Conservation (phyloP, 768 basidiomycete genomes). For the Crassisporium funariophilum region DNA sequence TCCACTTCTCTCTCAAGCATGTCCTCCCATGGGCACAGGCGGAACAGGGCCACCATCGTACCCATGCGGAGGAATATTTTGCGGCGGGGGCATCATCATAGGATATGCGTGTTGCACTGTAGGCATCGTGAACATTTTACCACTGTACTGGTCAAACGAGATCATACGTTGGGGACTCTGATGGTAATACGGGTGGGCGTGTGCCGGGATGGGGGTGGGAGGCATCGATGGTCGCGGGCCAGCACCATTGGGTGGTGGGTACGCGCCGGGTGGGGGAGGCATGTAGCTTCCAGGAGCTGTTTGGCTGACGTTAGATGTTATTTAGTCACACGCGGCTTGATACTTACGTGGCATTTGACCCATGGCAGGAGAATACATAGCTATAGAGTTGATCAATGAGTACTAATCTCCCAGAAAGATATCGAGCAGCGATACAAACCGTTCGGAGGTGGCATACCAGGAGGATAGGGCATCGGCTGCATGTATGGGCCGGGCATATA, state of each 20-base stretch:
- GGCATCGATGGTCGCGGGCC: constrained; percentile 87
- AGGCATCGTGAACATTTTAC: constrained; percentile 31
- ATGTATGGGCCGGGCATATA: constrained; percentile 83
- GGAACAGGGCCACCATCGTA: constrained; percentile 73
- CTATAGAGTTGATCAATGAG: constrained; percentile 32
- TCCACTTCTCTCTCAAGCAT: constrained; percentile 39
- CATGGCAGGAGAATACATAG: constrained; percentile 87
- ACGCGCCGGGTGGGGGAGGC: constrained; percentile 73
- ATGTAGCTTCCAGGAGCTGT: constrained; percentile 77
- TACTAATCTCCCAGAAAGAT: constrained; percentile 13
- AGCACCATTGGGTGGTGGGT: constrained; percentile 78
- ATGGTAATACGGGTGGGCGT: constrained; percentile 87
- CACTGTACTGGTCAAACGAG: constrained; percentile 22
- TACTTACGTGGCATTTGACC: constrained; percentile 85
- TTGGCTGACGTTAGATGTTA: constrained; percentile 7
- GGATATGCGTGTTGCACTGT: constrained; percentile 86
- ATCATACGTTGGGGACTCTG: constrained; percentile 82
- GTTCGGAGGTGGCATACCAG: constrained; percentile 77
- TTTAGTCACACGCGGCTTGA: not conserved
- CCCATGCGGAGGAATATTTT: constrained; percentile 60
- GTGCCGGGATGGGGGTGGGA: constrained; percentile 86
- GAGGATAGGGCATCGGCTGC: constrained; percentile 85
- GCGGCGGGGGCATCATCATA: constrained; percentile 89
- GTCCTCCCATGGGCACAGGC: constrained; percentile 79
- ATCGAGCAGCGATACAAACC: constrained; percentile 47